Percentiles rank a stretch among this genome's conserved stretches.
Conservation (phyloP, 805 yeast species). For the Blastobotrys peoriensis region DNA sequence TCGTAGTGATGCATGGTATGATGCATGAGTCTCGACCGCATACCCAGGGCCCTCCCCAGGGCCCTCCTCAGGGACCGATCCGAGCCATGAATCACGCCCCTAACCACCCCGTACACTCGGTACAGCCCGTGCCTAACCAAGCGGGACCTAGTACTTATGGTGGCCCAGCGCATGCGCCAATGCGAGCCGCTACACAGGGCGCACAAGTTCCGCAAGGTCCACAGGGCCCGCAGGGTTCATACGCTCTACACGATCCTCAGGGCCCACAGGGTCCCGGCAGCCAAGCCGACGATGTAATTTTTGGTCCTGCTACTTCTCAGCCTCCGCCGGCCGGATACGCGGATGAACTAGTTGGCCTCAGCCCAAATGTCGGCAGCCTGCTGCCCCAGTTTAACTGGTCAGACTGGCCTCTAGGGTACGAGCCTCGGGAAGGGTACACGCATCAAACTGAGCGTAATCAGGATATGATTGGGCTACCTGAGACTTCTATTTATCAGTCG, state of each 20-base stretch:
- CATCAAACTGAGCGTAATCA: conserved; percentile 8
- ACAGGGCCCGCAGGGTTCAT: neutral
- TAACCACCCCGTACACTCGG: neutral
- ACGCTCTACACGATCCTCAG: neutral
- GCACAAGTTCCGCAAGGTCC: neutral
- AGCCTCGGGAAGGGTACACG: neutral
- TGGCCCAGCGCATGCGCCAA: too few relatives aligned
- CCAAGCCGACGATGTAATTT: too few relatives aligned
- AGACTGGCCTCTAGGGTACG: conserved; percentile 10
- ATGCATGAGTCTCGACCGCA: too few relatives aligned
- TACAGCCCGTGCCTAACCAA: neutral
- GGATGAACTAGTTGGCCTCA: conserved; percentile 2
- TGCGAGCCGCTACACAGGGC: neutral
- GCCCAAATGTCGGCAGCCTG: conserved; percentile 8
- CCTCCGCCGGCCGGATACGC: neutral
- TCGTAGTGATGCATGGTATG: too few relatives aligned
- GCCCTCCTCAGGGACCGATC: neutral
- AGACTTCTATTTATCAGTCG: conserved; percentile 10
- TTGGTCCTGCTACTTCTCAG: neutral
- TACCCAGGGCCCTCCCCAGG: neutral
- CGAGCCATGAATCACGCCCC: neutral
- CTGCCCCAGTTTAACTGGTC: conserved; percentile 7
- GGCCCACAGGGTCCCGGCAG: neutral
- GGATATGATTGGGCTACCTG: neutral
- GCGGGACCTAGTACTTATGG: neutral